Conservation (phyloP, 1,284 basidiomycete genomes). For the Fomitiporia mediterranea region DNA sequence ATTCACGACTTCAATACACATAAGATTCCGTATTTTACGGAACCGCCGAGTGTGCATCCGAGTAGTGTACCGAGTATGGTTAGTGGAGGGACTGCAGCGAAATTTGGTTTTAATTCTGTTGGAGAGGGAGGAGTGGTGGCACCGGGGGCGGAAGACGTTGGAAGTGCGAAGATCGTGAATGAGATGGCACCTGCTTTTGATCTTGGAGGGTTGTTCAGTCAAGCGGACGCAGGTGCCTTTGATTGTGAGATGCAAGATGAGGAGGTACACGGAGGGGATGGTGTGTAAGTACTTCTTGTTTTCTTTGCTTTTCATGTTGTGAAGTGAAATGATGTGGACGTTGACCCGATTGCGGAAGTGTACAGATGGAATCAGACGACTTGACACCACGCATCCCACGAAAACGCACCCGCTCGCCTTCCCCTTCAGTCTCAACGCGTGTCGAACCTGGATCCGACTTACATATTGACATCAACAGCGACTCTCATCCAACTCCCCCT, state of each 20-base stretch:
- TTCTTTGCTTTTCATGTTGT: neutral
- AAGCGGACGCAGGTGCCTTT: conserved; percentile 72
- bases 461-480: neutral
- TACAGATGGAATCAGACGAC: conserved; percentile 43
- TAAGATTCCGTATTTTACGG: conserved; percentile 87
- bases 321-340: neutral
- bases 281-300: conserved; percentile 35
- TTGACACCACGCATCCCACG: conserved; percentile 33
- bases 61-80: conserved; percentile 62
- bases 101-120: neutral
- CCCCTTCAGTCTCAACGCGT: neutral
- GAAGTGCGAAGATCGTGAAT: conserved; percentile 66
- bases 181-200: conserved; percentile 68
- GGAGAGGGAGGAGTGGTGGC: conserved; percentile 39
- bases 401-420: conserved; percentile 32
- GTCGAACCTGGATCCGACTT: neutral
- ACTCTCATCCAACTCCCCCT: conserved; percentile 32
- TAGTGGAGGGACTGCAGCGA: conserved; percentile 19
- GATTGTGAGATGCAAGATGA: conserved; percentile 34
- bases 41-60: conserved; percentile 74
- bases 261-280: conserved; percentile 32
- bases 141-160: conserved; percentile 69
- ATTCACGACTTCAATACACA: conserved; percentile 95
- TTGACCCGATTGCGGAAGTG: conserved; percentile 25
- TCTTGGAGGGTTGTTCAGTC: conserved; percentile 68